Evolutionary conservation across 805 yeast species (phyloP), one percentile per base, ranked within the genome.

Genomic region (Jamesozyma hellenica): DNA sequence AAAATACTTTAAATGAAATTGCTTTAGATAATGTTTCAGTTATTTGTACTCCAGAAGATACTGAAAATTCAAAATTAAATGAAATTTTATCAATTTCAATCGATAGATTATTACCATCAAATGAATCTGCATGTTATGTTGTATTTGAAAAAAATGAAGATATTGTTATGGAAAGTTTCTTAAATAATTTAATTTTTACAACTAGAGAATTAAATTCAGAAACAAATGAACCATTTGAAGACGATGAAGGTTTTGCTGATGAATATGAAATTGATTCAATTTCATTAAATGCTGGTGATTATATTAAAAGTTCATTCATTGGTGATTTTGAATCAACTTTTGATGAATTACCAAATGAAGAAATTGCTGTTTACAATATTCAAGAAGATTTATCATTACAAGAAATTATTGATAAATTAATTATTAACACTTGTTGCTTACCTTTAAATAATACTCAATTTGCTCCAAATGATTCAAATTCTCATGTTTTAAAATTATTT

Each of bases 221-320:
- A 9, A 79, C 87, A 13, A 78, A 79, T 16, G 75, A 72, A 45
- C 72, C 81, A 37, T 73, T 72, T 43, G 80, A 74, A 34, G 77
- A 72, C 36, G 84, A 77, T 34, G 94, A 82, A 48, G 96, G 96
- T 14, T 84, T 80, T 71, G 82, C 82, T 48, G 97, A 92, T 61
- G 95, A 88, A 63, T 92, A 90, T 63, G 92, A 81, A 58, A 75
- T 92, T 48, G 96, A 86, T 61, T 82, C 80, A 42, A 68, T 87
- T 53, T 77, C 74, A 42, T 58, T 90, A 41, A 56, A 43, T 44
- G 61, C 92, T 9, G 95, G 95, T 28, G 96, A 87, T 59, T 90
- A 78, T 63, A 70, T 86, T 42, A 63, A 67, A 40, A 94, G 95
- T 38, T 69, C 86, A 18, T 85, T 75, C 58, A 74, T 80, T 46